A percentile compares a stretch with the other conserved stretches of the same genome.
Conservation (phyloP, 192 early-diverging fungal species). For the Lunasporangiospora selenospora region DNA sequence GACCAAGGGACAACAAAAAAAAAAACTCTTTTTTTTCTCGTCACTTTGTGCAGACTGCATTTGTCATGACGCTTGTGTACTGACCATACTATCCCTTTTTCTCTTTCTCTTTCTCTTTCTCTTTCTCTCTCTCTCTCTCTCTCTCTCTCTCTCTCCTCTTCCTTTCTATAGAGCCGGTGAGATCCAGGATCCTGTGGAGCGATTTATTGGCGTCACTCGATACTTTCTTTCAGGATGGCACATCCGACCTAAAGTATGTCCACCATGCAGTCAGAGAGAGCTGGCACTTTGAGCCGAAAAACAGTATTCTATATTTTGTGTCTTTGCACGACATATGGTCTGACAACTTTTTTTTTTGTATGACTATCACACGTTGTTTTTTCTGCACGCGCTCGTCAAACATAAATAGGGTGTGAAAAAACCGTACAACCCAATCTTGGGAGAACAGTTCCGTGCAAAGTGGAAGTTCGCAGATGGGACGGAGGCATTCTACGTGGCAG, state of each 20-base stretch:
- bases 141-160: neutral
- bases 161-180: constrained; percentile 64
- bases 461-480: constrained; percentile 76
- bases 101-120: too few species aligned
- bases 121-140: too few species aligned
- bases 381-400: neutral
- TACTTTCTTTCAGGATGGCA: constrained; percentile 95
- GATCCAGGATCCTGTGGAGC: constrained; percentile 69
- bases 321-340: neutral
- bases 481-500: constrained; percentile 81
- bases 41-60: too few species aligned
- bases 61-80: too few species aligned
- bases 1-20: too few species aligned
- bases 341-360: neutral
- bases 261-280: neutral
- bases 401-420: constrained; percentile 86
- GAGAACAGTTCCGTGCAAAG: constrained; percentile 89
- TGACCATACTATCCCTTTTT: too few species aligned
- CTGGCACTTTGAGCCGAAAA: neutral
- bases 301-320: neutral
- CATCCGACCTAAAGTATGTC: constrained; percentile 82
- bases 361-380: neutral
- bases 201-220: constrained; percentile 83
- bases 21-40: too few species aligned
- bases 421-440: constrained; percentile 94